These are phyloP conservation scores for Trametes cingulata DNA, from an alignment of 768 basidiomycete species.

Conservation along the genomic window DNA sequence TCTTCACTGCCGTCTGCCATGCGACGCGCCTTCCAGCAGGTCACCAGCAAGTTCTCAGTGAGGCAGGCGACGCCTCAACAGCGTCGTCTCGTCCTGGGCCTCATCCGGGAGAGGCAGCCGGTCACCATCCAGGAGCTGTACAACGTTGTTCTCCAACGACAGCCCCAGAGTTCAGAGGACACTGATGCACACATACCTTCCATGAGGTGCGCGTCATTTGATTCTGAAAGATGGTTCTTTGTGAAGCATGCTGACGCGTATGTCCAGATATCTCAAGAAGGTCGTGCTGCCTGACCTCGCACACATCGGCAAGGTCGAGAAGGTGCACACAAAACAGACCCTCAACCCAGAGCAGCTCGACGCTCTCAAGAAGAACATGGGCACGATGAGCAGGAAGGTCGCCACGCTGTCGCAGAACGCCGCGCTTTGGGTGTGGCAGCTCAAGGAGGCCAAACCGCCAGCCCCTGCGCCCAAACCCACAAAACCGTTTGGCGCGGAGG, in stretches of 20 bases:
- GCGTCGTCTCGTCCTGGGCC: slow-evolving; percentile 26
- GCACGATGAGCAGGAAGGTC: slow-evolving; percentile 26
- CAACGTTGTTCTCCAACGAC: slow-evolving; percentile 27
- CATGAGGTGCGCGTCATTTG: slow-evolving; percentile 40
- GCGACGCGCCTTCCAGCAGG: not conserved
- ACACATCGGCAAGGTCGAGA: slow-evolving; percentile 43
- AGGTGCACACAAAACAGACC: slow-evolving; percentile 38
- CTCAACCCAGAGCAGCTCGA: slow-evolving; percentile 32
- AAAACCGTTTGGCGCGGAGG: slow-evolving; percentile 37
- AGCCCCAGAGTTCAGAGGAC: slow-evolving; percentile 21
- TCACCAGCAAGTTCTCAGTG: not conserved
- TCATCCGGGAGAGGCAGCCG: slow-evolving; percentile 26
- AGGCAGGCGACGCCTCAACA: slow-evolving; percentile 21
- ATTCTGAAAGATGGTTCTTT: not conserved
- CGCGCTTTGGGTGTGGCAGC: slow-evolving; percentile 46
- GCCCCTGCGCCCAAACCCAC: slow-evolving; percentile 3
- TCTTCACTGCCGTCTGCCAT: not conserved
- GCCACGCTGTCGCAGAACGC: slow-evolving; percentile 27
- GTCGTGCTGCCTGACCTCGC: slow-evolving; percentile 50
- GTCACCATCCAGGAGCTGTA: slow-evolving; percentile 33
- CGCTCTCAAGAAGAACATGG: slow-evolving; percentile 22
- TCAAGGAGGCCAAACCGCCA: not conserved
- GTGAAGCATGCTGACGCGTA: not conserved
- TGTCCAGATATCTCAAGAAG: slow-evolving; percentile 54
- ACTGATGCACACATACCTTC: slow-evolving; percentile 55